Base-by-base conservation (phyloP, 1,139 yeast species). In the Nakaseomyces kungkrabaensis region DNA sequence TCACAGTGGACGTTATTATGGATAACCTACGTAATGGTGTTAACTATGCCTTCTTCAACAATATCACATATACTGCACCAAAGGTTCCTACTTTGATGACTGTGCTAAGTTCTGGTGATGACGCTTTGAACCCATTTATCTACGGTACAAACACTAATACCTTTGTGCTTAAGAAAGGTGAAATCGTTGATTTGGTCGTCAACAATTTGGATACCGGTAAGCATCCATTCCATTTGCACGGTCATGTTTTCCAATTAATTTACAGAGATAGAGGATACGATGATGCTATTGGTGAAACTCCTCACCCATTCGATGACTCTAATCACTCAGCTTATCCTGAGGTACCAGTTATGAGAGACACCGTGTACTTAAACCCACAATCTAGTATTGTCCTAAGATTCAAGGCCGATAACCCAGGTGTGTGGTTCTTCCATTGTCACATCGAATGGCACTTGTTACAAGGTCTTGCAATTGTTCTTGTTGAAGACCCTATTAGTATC, bases 391-490 rank as follows among this genome's bases (percentile, higher is more conserved):
- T 76, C n/a, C 66, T 76, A 25, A 74, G 96, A 62, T 85, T 86
- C 69, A 76, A 73, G 57, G 87, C 95, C 48, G 80, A 83, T 61
- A 86, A 87, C 66, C 96, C 96, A 29, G 96, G 96, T 61, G 88
- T 86, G 41, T 87, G 95, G 95, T 74, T 84, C 62, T 88, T 88
- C 86, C 96, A 88, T 67, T 89, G 96, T 70, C 96, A 88, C 62
- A 82, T 88, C 57, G 96, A 88, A 62, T 88, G 96, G 96, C 96
- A 88, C 72, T 76, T 88, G 72, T 81, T 79, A 60, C 96, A 87
- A 69, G 96, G 96, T 54, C 75, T 88, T 54, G 90, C 89, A 40
- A 63, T 85, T 52, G 73, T 75, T n/a, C 72, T 86, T 45, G 72
- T 87, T 47, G 96, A 87, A 69, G 89, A 87, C 40, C 96, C 96